phyloP scores from a whole-genome alignment of 2,329 filamentous ascomycete genomes.

The Dryadomyces sulphureus region DNA sequence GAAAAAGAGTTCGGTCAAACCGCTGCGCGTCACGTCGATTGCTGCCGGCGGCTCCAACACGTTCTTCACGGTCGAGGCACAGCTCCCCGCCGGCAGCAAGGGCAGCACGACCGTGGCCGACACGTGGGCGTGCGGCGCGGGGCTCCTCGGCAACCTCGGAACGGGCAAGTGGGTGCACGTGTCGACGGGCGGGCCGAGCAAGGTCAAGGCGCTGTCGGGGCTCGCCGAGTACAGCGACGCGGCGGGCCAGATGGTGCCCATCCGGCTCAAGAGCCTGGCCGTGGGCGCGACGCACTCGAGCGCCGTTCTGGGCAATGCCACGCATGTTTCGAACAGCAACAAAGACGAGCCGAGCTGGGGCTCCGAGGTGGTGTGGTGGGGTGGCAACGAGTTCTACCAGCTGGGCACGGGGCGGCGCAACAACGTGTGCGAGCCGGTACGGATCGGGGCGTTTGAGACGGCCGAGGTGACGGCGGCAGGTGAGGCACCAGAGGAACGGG shows the following conservation, averaged over 20 bases:
- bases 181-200: conserved; percentile 55
- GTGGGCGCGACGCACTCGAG: conserved; percentile 70
- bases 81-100: too few relatives aligned
- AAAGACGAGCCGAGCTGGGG: conserved; percentile 75
- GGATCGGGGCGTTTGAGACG: conserved; percentile 61
- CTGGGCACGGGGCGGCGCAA: conserved; percentile 81
- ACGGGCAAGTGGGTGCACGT: conserved; percentile 84
- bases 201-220: conserved; percentile 69
- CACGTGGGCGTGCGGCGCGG: conserved; percentile 75
- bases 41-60: conserved; percentile 77
- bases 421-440: conserved; percentile 60
- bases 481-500: background rate
- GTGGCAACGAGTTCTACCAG: conserved; percentile 87
- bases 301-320: conserved; percentile 72
- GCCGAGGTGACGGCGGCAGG: background rate
- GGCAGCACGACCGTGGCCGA: conserved; percentile 44
- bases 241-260: conserved; percentile 53
- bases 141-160: conserved; percentile 70
- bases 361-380: conserved; percentile 82
- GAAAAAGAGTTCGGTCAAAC: background rate
- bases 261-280: conserved; percentile 57
- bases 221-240: conserved; percentile 79
- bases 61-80: conserved; percentile 75
- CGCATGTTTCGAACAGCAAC: conserved; percentile 40
- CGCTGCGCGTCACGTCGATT: conserved; percentile 56